Conservation (phyloP, 768 basidiomycete species). For the Termitomyces sp. region DNA sequence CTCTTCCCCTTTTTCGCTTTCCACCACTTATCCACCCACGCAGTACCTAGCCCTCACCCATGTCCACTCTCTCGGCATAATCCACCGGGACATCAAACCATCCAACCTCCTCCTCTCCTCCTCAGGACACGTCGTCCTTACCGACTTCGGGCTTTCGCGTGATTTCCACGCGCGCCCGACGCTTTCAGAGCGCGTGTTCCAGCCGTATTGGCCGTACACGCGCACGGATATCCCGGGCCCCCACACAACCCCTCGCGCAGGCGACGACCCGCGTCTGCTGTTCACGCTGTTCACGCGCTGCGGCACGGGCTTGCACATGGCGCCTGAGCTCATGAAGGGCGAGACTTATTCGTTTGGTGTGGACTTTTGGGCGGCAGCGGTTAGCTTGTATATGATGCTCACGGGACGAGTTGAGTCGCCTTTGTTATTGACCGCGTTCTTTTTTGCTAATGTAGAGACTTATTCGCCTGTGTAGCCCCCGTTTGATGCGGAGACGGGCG, state of each 20-base stretch:
- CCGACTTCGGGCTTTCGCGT: background rate
- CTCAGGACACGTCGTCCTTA: background rate
- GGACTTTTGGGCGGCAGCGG: background rate
- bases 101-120: background rate
- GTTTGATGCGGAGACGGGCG: background rate
- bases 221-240: background rate
- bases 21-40: background rate
- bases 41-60: background rate
- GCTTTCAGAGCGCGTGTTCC: background rate
- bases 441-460: background rate
- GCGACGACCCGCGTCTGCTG: background rate
- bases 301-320: background rate
- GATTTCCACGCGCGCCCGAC: background rate
- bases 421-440: too few relatives aligned
- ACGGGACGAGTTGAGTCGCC: background rate
- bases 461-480: background rate
- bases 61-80: background rate
- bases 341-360: background rate
- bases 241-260: background rate
- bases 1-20: background rate
- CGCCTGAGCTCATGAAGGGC: background rate
- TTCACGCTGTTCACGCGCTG: background rate
- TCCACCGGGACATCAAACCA: background rate
- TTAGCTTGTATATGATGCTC: conserved; percentile 1
- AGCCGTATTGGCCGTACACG: background rate